Evolutionary conservation across 805 yeast genomes (phyloP).

Genomic region (Metschnikowia continentalis): DNA sequence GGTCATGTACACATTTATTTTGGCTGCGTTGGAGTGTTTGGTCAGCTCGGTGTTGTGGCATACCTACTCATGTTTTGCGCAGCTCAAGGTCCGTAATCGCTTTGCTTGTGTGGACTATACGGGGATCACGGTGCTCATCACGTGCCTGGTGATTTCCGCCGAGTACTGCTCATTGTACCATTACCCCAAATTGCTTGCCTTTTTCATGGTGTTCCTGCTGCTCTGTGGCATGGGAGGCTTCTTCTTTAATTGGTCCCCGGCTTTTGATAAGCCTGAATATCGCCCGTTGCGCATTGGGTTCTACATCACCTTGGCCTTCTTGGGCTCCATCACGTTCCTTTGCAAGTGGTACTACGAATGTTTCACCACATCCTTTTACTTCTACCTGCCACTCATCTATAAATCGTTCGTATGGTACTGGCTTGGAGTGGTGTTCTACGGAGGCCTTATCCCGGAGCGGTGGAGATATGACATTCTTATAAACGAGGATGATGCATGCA

Average conservation of each 20-base stretch:
- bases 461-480: constrained; percentile 69
- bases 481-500: constrained; percentile 35
- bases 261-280: constrained; percentile 83
- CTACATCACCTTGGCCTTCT: constrained; percentile 69
- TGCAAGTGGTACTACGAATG: constrained; percentile 57
- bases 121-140: constrained; percentile 86
- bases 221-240: constrained; percentile 71
- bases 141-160: constrained; percentile 82
- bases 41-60: constrained; percentile 85
- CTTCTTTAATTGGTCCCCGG: constrained; percentile 85
- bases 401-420: constrained; percentile 73
- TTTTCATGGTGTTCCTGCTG: constrained; percentile 58
- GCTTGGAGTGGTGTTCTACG: constrained; percentile 82
- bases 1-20: constrained; percentile 59
- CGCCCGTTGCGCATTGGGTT: constrained; percentile 75
- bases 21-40: constrained; percentile 74
- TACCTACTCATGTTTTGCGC: constrained; percentile 77
- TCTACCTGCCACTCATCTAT: constrained; percentile 62
- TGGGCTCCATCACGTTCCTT: constrained; percentile 67
- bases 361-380: constrained; percentile 42
- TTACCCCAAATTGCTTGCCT: constrained; percentile 44
- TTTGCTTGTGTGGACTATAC: constrained; percentile 95
- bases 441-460: constrained; percentile 83
- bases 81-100: constrained; percentile 54
- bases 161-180: constrained; percentile 76